These are phyloP conservation scores for Lyophyllum semitale DNA, from an alignment of 768 basidiomycete genomes.

Conservation along the genomic window DNA sequence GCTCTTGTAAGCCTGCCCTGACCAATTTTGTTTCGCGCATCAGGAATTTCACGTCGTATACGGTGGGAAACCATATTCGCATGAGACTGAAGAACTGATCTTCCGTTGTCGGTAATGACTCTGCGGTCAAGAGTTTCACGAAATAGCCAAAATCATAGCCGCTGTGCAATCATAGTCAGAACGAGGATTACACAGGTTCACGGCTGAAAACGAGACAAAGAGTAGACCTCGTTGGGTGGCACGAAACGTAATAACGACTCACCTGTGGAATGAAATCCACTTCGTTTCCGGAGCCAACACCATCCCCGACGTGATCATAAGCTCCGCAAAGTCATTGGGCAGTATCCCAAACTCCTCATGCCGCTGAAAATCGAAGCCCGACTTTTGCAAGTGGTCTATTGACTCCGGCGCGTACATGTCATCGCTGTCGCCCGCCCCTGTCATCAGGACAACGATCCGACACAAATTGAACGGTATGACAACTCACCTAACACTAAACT, in stretches of 20 bases:
- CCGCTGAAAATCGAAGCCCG: conserved; percentile 93
- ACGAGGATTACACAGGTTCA: background rate
- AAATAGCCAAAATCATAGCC: conserved; percentile 99
- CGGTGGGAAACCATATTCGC: conserved; percentile 90
- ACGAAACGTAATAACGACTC: background rate
- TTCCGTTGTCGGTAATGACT: conserved; percentile 87
- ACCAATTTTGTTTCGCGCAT: conserved; percentile 86
- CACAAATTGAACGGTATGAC: background rate
- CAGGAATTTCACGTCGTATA: conserved; percentile 98
- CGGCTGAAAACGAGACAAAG: background rate
- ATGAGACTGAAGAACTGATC: conserved; percentile 88
- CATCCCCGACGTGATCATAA: conserved; percentile 94
- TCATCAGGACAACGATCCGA: background rate
- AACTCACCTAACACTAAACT: conserved; percentile 83
- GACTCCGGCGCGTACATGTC: conserved; percentile 99
- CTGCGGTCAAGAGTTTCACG: conserved; percentile 86
- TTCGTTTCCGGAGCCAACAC: conserved; percentile 86
- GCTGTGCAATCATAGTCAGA: conserved; percentile 41
- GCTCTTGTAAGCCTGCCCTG: conserved; percentile 90
- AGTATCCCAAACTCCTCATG: conserved; percentile 91
- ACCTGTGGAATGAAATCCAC: conserved; percentile 92
- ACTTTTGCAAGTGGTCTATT: conserved; percentile 90
- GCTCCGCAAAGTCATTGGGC: conserved; percentile 94
- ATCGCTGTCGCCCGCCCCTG: conserved; percentile 61
- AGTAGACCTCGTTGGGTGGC: background rate